A percentile compares a stretch with the other conserved stretches of the same genome.
phyloP scores from a whole-genome alignment of 176 grass and related monocot genomes.

The Microstegium vimineum region DNA sequence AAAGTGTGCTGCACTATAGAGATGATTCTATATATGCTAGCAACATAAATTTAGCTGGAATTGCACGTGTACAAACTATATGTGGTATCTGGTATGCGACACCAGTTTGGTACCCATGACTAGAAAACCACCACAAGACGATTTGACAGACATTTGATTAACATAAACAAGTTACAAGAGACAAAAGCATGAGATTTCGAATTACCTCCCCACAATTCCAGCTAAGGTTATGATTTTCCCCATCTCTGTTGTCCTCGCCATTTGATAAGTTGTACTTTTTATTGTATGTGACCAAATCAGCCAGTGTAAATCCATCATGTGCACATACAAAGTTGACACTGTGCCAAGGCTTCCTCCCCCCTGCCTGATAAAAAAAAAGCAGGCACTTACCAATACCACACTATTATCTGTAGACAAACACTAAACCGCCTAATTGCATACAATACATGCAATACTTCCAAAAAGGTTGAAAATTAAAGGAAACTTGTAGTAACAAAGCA shows the following conservation, averaged over 20 bases:
- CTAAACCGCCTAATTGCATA: not conserved
- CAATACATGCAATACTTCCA: not conserved
- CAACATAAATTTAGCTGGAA: not conserved
- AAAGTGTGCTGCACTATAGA: not conserved
- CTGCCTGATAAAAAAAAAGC: conserved; percentile 48
- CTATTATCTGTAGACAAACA: not conserved
- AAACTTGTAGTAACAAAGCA: not conserved
- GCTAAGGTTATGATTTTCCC: conserved; percentile 96
- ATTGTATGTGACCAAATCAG: conserved; percentile 93
- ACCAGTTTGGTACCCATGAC: not conserved
- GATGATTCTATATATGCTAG: not conserved
- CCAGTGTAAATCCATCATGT: conserved; percentile 95
- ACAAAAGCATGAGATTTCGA: conserved; percentile 8
- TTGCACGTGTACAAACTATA: not conserved
- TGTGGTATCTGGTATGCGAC: not conserved
- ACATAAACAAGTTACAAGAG: conserved; percentile 6
- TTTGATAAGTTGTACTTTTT: conserved; percentile 87
- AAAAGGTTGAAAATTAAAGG: not conserved
- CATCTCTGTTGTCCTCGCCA: conserved; percentile 87
- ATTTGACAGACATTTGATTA: conserved; percentile 21
- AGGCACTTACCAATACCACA: conserved; percentile 3
- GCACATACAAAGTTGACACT: conserved; percentile 97
- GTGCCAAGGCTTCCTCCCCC: conserved; percentile 93
- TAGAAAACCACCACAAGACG: too few species aligned
- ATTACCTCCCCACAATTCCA: conserved; percentile 97